A percentile compares a stretch with the other conserved stretches of the same genome.
phyloP scores from a whole-genome alignment of 768 basidiomycete genomes.

The Lanmaoa rubissima region DNA sequence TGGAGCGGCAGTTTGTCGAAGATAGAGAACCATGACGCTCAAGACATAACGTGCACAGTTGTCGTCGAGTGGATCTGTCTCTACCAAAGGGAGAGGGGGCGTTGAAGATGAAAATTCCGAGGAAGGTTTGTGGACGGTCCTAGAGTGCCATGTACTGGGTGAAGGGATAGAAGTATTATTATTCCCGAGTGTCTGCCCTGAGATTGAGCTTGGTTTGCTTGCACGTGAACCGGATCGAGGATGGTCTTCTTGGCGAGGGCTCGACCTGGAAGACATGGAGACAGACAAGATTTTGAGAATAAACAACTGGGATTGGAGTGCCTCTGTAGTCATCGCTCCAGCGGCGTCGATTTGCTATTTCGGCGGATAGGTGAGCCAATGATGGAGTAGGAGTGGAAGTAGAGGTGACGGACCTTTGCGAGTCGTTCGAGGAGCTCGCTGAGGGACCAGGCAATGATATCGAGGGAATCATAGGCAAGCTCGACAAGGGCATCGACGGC shows the following conservation, averaged over 20 bases:
- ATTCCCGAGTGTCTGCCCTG: slow-evolving; percentile 28
- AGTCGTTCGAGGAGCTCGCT: slow-evolving; percentile 76
- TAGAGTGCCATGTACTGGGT: slow-evolving; percentile 21
- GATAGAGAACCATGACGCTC: slow-evolving; percentile 78
- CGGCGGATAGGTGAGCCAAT: slow-evolving; percentile 13
- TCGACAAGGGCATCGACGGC: slow-evolving; percentile 79
- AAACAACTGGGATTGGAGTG: slow-evolving; percentile 84
- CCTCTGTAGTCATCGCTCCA: slow-evolving; percentile 59
- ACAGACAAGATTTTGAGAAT: slow-evolving; percentile 78
- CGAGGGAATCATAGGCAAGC: slow-evolving; percentile 70
- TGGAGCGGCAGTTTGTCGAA: slow-evolving; percentile 63
- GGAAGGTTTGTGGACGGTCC: slow-evolving; percentile 38
- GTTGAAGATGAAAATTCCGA: slow-evolving; percentile 38
- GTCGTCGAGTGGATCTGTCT: slow-evolving; percentile 77
- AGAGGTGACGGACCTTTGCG: slow-evolving; percentile 55
- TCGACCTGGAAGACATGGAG: slow-evolving; percentile 78
- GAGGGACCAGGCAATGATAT: slow-evolving; percentile 77
- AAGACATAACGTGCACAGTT: slow-evolving; percentile 77
- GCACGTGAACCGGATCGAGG: slow-evolving; percentile 42
- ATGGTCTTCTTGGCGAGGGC: slow-evolving; percentile 39
- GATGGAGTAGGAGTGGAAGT: neutral
- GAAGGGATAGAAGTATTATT: slow-evolving; percentile 39
- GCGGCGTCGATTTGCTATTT: slow-evolving; percentile 52
- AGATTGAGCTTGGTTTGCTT: slow-evolving; percentile 36
- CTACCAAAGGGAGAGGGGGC: slow-evolving; percentile 48